Evolutionary conservation across 441 rosid genomes (phyloP), one percentile per base, ranked within the genome.

Genomic region (Hura crepitans): DNA sequence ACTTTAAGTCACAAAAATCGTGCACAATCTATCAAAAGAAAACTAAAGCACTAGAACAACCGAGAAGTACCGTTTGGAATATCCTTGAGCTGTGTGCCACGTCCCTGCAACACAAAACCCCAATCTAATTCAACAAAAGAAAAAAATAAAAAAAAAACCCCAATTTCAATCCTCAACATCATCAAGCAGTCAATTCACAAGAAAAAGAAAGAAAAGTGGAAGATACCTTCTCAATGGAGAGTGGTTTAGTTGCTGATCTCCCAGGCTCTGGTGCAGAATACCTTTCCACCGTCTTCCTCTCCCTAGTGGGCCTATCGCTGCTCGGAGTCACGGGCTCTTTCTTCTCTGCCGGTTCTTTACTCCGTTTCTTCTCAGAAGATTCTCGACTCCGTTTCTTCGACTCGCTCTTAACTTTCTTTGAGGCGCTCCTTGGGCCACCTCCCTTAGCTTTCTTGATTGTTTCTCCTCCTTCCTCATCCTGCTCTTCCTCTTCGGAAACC

Each of bases 241-340:
- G 68, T 2, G 87, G 78, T 72, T 90, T 94, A 78, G 77, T 70
- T 0, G 84, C 82, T 7, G 97, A 76, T 72, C 88, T 68, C 60
- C 89, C 79, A 33, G 77, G 74, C 58, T 89, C 80, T 9, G 97
- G 81, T 14, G 76, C 77, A 5, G 97, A 88, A 84, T 86, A 94
- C 69, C 99, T 89, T 75, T 94, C 97, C 20, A 94, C 99, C 30
- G 80, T 62, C 83, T 86, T 94, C 78, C 96, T 84, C 88, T 94
- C 97, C 73, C 99, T 88, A 5, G 90, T 79, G 6, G 99, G 99
- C 75, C 97, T 82, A 20, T 90, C 91, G 63, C 85, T 90, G 59
- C 75, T 49, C 6, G 95, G 90, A 43, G 95, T 88, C 57, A 82
- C 86, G 1, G 85, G 74, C 60, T 74, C 85, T n/a, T 68, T 74